phyloP scores from a whole-genome alignment of 2,329 filamentous ascomycete species.

The Aspergillus sp. region DNA sequence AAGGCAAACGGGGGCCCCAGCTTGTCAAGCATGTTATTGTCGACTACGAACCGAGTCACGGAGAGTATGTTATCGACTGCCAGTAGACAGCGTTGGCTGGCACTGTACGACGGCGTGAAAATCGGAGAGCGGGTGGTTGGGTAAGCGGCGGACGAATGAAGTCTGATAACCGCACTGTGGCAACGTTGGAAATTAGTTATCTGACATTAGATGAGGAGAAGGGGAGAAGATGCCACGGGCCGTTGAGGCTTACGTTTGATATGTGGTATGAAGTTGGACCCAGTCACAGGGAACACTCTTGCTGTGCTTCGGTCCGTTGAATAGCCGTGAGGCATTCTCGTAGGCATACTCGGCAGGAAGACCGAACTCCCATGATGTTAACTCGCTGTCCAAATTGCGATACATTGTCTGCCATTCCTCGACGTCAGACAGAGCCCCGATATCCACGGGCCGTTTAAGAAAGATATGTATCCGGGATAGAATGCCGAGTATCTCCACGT shows the following conservation, averaged over 20 bases:
- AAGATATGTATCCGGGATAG: constrained; percentile 86
- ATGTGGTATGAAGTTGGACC: constrained; percentile 89
- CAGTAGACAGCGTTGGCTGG: constrained; percentile 76
- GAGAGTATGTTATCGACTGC: constrained; percentile 82
- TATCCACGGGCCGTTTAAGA: constrained; percentile 84
- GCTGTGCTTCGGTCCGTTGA: constrained; percentile 62
- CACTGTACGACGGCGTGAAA: constrained; percentile 84
- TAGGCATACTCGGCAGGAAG: constrained; percentile 76
- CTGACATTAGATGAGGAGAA: not conserved
- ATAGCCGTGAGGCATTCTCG: constrained; percentile 73
- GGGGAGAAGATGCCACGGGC: not conserved
- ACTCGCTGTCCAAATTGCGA: constrained; percentile 75
- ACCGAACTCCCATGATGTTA: constrained; percentile 80
- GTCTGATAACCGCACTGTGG: constrained; percentile 71
- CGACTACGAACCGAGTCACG: constrained; percentile 74
- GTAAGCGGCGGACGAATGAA: constrained; percentile 90
- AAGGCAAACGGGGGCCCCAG: constrained; percentile 90
- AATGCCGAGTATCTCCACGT: constrained; percentile 85
- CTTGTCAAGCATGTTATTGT: constrained; percentile 71
- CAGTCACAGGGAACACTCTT: constrained; percentile 76
- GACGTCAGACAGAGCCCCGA: constrained; percentile 78
- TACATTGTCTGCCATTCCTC: constrained; percentile 88
- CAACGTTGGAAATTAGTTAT: constrained; percentile 19
- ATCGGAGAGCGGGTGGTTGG: constrained; percentile 84
- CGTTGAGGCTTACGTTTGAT: constrained; percentile 65